Conservation (phyloP, 805 yeast genomes). For the Saccharomycopsis capsularis region DNA sequence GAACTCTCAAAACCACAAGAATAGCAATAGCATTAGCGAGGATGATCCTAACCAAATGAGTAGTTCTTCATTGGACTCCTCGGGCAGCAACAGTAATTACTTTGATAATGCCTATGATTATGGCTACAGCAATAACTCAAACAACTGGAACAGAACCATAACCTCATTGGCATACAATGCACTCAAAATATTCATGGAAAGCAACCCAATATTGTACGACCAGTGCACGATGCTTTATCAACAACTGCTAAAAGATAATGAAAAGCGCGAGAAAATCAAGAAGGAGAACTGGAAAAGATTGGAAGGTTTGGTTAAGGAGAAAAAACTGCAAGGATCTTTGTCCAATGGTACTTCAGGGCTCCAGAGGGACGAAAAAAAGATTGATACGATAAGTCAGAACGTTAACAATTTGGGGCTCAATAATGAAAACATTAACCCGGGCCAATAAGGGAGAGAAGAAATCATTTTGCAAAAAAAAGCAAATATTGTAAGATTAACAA, state of each 20-base stretch:
- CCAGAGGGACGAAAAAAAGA: neutral
- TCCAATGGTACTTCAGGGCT: neutral
- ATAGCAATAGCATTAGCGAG: slow-evolving; percentile 5
- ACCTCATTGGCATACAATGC: slow-evolving; percentile 89
- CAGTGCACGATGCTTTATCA: slow-evolving; percentile 86
- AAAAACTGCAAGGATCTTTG: slow-evolving; percentile 18
- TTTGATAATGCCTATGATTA: slow-evolving; percentile 25
- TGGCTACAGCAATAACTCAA: slow-evolving; percentile 16
- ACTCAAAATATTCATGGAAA: slow-evolving; percentile 83
- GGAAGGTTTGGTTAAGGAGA: slow-evolving; percentile 47
- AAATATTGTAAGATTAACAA: neutral
- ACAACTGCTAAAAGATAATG: slow-evolving; percentile 69
- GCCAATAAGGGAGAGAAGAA: neutral
- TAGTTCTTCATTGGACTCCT: slow-evolving; percentile 24
- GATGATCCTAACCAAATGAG: neutral
- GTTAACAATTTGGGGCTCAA: slow-evolving; percentile 14
- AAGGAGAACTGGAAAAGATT: slow-evolving; percentile 65
- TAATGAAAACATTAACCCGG: too few relatives aligned
- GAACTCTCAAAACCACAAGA: slow-evolving; percentile 21
- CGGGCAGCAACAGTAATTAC: slow-evolving; percentile 18
- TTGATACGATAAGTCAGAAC: slow-evolving; percentile 11
- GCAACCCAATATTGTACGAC: slow-evolving; percentile 84
- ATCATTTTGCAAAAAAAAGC: too few relatives aligned
- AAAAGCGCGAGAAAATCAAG: slow-evolving; percentile 52
- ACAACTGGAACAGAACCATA: slow-evolving; percentile 90